Evolutionary conservation across 306 rosid genomes (phyloP).

Genomic region (Medicago truncatula): MtrunA17r5.0-ANR NC_053044.1:41109501-41110000

Average conservation of each 20-base stretch:
- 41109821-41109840: not conserved
- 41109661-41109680: constrained; percentile 47
- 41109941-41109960: not conserved
- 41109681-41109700: constrained; percentile 1
- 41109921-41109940: not conserved
- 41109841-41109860: not conserved
- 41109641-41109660: constrained; percentile 8
- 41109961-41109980: not conserved
- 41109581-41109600: constrained; percentile 14
- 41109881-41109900: not conserved
- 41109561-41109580: not conserved
- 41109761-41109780: not conserved
- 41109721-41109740: not conserved
- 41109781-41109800: not conserved
- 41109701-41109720: not conserved
- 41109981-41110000: no score
- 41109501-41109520: constrained; percentile 25
- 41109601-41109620: constrained; percentile 4
- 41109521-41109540: constrained; percentile 26
- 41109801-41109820: no score
- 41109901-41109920: not conserved
- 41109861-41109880: not conserved
- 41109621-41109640: constrained; percentile 47
- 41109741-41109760: not conserved
- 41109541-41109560: not conserved